phyloP scores from a whole-genome alignment of 23 red algal genomes.

The Pyropia yezoensis region DNA sequence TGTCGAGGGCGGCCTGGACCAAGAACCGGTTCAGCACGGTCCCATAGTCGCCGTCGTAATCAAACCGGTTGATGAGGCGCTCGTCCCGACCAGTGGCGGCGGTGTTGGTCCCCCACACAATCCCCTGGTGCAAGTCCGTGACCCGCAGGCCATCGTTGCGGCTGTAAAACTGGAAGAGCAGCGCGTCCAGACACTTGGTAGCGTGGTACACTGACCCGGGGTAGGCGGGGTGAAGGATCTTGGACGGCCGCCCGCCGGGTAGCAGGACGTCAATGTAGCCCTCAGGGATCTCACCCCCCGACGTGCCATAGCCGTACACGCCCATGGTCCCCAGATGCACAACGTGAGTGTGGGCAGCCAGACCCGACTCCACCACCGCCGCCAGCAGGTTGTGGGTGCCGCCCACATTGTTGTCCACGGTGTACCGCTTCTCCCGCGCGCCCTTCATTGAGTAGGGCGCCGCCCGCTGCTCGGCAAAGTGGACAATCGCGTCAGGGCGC shows the following conservation, averaged over 20 bases:
- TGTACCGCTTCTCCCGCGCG: conserved; percentile 80
- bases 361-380: conserved; percentile 71
- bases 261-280: conserved; percentile 97
- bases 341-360: conserved; percentile 63
- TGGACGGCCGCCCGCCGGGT: conserved; percentile 48
- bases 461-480: conserved; percentile 97
- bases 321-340: conserved; percentile 99
- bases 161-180: conserved; percentile 96
- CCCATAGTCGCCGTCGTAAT: conserved; percentile 95
- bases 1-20: conserved; percentile 88
- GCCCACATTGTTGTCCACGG: conserved; percentile 93
- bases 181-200: conserved; percentile 90
- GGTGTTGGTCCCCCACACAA: conserved; percentile 99
- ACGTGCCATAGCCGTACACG: conserved; percentile 97
- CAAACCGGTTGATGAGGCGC: conserved; percentile 94
- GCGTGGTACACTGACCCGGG: conserved; percentile 92
- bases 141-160: conserved; percentile 89
- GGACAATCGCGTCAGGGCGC: conserved; percentile 80
- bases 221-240: conserved; percentile 89
- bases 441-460: conserved; percentile 97
- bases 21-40: conserved; percentile 98
- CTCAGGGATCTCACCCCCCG: conserved; percentile 91
- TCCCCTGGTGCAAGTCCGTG: conserved; percentile 98
- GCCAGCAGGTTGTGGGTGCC: conserved; percentile 86
- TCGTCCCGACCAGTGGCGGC: conserved; percentile 69